These are phyloP conservation scores for Chytriomyces hyalinus DNA, from an alignment of 192 early-diverging fungal genomes.

Conservation along the genomic window DNA sequence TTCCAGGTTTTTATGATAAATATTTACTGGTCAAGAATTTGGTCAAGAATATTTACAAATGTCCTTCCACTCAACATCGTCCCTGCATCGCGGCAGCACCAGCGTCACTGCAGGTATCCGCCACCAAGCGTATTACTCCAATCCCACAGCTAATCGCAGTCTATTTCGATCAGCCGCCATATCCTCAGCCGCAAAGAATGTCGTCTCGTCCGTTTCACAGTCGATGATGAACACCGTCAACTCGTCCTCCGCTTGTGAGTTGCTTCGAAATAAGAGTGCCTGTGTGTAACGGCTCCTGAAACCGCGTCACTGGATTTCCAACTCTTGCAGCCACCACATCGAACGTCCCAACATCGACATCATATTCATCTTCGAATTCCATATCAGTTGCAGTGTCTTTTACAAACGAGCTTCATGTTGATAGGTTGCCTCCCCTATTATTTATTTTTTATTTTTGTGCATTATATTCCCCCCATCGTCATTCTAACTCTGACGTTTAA, in stretches of 20 bases:
- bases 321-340: not conserved
- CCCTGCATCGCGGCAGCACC: not conserved
- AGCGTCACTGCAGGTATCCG: no score
- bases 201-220: not conserved
- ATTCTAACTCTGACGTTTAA: not conserved
- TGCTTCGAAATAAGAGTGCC: no score
- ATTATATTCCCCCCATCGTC: not conserved
- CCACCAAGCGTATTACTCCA: no score
- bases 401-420: slow-evolving; percentile 14
- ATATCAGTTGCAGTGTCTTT: slow-evolving; percentile 14
- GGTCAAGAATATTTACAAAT: not conserved
- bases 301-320: no score
- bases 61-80: not conserved
- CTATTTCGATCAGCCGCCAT: not conserved
- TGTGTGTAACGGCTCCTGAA: no score
- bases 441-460: not conserved
- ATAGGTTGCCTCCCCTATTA: slow-evolving; percentile 25
- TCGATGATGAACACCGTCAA: no score
- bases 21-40: no score
- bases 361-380: not conserved
- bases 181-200: not conserved
- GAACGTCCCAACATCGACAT: not conserved
- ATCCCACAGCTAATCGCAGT: no score
- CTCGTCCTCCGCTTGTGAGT: no score
- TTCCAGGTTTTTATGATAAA: not conserved